Evolutionary conservation across 345 rosid genomes (phyloP), one percentile per base, ranked within the genome.

Genomic region (Heritiera fomes): DNA sequence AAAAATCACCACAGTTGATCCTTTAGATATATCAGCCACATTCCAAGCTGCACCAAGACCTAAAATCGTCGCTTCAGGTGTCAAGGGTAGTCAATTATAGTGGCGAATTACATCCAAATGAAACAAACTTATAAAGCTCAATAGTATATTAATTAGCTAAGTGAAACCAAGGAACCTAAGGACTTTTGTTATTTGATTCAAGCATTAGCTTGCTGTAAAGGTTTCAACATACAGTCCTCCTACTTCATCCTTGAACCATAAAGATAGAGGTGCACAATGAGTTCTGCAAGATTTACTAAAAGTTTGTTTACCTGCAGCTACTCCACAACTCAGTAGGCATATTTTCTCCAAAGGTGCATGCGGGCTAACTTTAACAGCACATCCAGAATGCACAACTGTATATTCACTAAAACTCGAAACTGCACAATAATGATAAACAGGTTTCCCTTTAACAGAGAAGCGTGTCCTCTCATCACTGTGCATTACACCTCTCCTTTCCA

Each of bases 11-110:
- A 93, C 97, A 13, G 87, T 90, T 38, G 97, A 90, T 85, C 97
- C 96, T 87, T 88, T 52, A 2, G 88, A 85, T 85, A 95, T 78
- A 77, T 91, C 74, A 41, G 98, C 99, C 55, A 95, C 99, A 79
- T 95, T 95, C 98, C 98, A 95, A 47, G 98, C 99, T 3, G 98
- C 98, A 67, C 99, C 99, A 83, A 95, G 86, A 76, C 99, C 99
- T 93, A 71, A 50, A 78, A 73, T 28, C 64, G 71, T 60, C 75
- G 59, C 45, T 9, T 64, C 9, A n/a, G 18, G 3, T 12, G 18
- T 64, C 50, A 76, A 18, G 14, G 28, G 20, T 30, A 18, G 15
- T 76, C 70, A 76, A 40, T 23, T 73, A 53, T 47, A 38, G 15
- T 46, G 13, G 30, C 2, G 6, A 45, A 45, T 20, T 60, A 11